Evolutionary conservation across 1,139 yeast genomes (phyloP).

Genomic region (Suhomyces wounanorum): DNA sequence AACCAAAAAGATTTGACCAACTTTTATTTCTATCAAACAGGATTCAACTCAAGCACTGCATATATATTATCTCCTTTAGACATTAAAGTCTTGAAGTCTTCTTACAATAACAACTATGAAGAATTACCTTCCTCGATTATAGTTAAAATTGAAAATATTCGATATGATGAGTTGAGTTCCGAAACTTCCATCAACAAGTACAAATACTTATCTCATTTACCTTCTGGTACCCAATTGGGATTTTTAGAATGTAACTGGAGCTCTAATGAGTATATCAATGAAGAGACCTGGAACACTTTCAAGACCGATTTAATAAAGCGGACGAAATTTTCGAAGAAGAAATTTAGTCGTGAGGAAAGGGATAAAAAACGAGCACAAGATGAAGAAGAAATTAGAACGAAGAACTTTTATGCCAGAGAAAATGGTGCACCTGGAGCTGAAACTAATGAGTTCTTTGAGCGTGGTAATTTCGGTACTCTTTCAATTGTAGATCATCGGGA

Average conservation of each 20-base stretch:
- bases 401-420: constrained; percentile 59
- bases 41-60: constrained; percentile 63
- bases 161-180: constrained; percentile 59
- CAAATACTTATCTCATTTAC: constrained; percentile 80
- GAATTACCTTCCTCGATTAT: constrained; percentile 66
- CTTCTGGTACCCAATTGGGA: constrained; percentile 82
- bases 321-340: constrained; percentile 52
- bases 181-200: constrained; percentile 56
- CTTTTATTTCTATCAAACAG: constrained; percentile 67
- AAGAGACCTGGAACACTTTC: constrained; percentile 57
- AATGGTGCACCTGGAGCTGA: constrained; percentile 32
- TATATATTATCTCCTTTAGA: constrained; percentile 80
- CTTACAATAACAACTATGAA: constrained; percentile 59
- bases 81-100: constrained; percentile 64
- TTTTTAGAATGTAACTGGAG: constrained; percentile 86
- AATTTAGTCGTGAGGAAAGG: constrained; percentile 65
- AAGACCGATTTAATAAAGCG: constrained; percentile 63
- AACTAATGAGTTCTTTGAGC: constrained; percentile 16
- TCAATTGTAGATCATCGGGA: constrained; percentile 35
- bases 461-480: constrained; percentile 32
- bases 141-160: constrained; percentile 69
- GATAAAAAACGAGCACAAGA: constrained; percentile 60
- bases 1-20: constrained; percentile 11
- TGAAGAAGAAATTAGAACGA: constrained; percentile 59
- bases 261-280: constrained; percentile 41